Evolutionary conservation across 768 basidiomycete genomes (phyloP), one percentile per base, ranked within the genome.

Genomic region (Amanita pseudoporphyria): DNA sequence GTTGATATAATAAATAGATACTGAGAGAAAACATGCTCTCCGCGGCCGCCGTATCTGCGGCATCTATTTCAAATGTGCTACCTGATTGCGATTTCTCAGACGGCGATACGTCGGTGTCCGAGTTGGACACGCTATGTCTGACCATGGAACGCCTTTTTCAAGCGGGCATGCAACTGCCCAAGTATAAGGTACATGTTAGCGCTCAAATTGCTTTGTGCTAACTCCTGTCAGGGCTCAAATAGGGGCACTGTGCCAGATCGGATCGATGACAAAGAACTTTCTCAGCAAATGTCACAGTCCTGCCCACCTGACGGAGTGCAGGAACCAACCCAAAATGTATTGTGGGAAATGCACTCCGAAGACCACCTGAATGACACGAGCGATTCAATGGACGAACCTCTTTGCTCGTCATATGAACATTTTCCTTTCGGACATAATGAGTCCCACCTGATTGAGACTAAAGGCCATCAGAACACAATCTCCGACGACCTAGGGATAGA

Each of bases 141-240:
- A 60, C 67, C 22, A 59, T 81, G 64, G 72, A 74, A 49, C 62
- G 63, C 41, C 57, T 78, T 21, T 78, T 73, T 53, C 66, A 69
- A 45, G 55, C 56, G 40, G 68, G 71, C 12, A 58, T 75, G 54
- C 67, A 65, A 35, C 69, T 67, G 6, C 65, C 70, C 16, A 68
- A 59, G 36, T 76, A 78, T 62, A 77, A 76, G 73, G 79, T 77
- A 53, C 21, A 21, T 16, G 12, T 41, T 33, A 13, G 19, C n/a
- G 9, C 28, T 18, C 5, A 24, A 12, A 18, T 24, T 5, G 21
- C 18, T 24, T 32, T 16, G 14, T 12, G 9, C 40, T 50, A 18
- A 50, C 14, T n/a, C 1, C 19, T 39, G 1, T n/a, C 16, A 52
- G 51, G 44, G 35, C 18, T 31, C 24, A 19, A 45, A 16, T n/a